phyloP scores from a whole-genome alignment of 2,329 filamentous ascomycete species.

The Colletotrichum cereale region DNA sequence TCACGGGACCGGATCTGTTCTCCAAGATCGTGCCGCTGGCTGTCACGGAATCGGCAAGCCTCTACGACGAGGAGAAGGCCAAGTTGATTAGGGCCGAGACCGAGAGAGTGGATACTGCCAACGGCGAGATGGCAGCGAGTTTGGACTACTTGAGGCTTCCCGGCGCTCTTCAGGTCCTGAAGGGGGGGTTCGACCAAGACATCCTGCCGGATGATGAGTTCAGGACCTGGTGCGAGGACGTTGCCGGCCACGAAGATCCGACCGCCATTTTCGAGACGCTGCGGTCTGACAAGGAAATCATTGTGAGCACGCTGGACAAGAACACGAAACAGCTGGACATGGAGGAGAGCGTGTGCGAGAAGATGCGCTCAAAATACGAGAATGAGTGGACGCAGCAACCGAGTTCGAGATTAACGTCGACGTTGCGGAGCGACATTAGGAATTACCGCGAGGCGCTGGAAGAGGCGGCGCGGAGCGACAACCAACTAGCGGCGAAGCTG shows the following conservation, averaged over 20 bases:
- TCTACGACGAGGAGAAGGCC: constrained; percentile 99
- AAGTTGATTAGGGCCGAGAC: constrained; percentile 94
- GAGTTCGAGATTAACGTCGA: constrained; percentile 89
- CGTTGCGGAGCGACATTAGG: constrained; percentile 85
- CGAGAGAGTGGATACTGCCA: constrained; percentile 91
- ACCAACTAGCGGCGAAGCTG: constrained; percentile 84
- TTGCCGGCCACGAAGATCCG: constrained; percentile 87
- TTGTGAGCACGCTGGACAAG: constrained; percentile 79
- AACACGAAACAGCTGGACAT: constrained; percentile 92
- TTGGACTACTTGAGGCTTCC: constrained; percentile 94
- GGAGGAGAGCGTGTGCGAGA: constrained; percentile 98
- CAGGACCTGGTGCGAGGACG: constrained; percentile 91
- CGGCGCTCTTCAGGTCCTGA: constrained; percentile 88
- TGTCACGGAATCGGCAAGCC: constrained; percentile 94
- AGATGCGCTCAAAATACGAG: constrained; percentile 98
- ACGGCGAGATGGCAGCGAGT: constrained; percentile 95
- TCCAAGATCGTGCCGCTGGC: constrained; percentile 96
- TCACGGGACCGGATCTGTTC: constrained; percentile 97
- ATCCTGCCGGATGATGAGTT: constrained; percentile 92
- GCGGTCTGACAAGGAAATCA: constrained; percentile 80
- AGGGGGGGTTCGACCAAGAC: constrained; percentile 92
- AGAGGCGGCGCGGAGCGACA: constrained; percentile 88
- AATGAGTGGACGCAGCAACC: constrained; percentile 97
- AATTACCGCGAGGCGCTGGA: constrained; percentile 91
- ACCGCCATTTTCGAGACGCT: constrained; percentile 82